Evolutionary conservation across 2,329 filamentous ascomycete species (phyloP).

Genomic region (Colletotrichum tropicale): DNA sequence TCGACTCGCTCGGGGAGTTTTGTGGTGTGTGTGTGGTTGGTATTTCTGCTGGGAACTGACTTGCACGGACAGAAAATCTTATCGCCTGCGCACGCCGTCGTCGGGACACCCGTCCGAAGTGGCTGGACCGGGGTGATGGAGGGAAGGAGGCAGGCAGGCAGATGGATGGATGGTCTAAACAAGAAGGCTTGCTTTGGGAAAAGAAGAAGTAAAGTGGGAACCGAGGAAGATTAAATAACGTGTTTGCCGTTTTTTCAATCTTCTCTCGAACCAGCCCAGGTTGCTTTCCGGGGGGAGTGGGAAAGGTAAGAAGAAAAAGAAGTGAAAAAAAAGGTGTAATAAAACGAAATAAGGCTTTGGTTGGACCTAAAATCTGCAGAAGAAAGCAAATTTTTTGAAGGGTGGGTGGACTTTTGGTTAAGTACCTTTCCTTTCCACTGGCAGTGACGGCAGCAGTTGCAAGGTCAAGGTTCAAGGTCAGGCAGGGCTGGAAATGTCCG

Average conservation of each 20-base stretch:
- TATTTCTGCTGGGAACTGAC: background rate
- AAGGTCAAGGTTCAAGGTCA: background rate
- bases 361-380: conserved; percentile 14
- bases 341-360: background rate
- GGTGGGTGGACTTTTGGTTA: conserved; percentile 22
- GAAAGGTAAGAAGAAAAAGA: background rate
- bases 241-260: background rate
- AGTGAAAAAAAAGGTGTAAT: background rate
- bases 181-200: background rate
- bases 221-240: conserved; percentile 3
- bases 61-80: background rate
- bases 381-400: background rate
- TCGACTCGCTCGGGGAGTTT: background rate
- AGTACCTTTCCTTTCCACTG: background rate
- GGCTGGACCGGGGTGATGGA: background rate
- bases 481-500: background rate
- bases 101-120: conserved; percentile 12
- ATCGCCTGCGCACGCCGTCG: conserved; percentile 11
- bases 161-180: background rate
- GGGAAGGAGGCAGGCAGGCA: background rate
- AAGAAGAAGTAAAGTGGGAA: background rate
- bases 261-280: conserved; percentile 3
- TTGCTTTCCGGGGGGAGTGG: background rate
- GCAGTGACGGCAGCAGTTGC: background rate
- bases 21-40: background rate